Evolutionary conservation across 331 rosid genomes (phyloP), one percentile per base, ranked within the genome.

Genomic region (Erythrophleum ivorense): DNA sequence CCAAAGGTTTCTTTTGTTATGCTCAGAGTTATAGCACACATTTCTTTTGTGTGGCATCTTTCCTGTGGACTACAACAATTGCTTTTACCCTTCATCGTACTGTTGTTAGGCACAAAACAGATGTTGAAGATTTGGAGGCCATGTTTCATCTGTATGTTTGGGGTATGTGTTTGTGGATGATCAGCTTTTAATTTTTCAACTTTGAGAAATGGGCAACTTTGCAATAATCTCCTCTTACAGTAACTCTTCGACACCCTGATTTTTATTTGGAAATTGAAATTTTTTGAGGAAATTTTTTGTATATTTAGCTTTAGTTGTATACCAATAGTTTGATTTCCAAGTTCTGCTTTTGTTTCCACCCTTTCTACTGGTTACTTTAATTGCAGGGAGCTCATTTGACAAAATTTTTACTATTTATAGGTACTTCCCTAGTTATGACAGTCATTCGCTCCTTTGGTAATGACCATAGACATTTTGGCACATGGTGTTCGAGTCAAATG

Each of bases 1-100:
- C 98, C 52, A 86, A 88, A 79, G 97, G 94, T 71, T 94, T 96
- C 80, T 88, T 91, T 78, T 96, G 99, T 83, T 92, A 88, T 88
- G 90, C 92, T 83, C 97, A 94, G 81, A 97, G 97, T 71, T 96
- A 94, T 64, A 91, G 88, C 83, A 87, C 98, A 11, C 99, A 96
- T 94, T 92, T 96, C 89, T 96, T 96, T 77, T 90, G 94, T 62
- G 98, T 96, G 85, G 98, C 99, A 48, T 96, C 99, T 75, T 96
- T 96, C 93, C 88, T 96, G 16, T 96, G 99, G 99, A 96, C 99
- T 45, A 96, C 97, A 41, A 91, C 97, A 9, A 94, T 96, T 79
- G 97, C 99, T 57, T 96, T 96, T 80, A 96, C 99, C 81, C 95
- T 96, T 24, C 99, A 96, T 83, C 97, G 98, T 31, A 94, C 98